Conservation (phyloP, 768 basidiomycete genomes). For the Russula sp. region DNA sequence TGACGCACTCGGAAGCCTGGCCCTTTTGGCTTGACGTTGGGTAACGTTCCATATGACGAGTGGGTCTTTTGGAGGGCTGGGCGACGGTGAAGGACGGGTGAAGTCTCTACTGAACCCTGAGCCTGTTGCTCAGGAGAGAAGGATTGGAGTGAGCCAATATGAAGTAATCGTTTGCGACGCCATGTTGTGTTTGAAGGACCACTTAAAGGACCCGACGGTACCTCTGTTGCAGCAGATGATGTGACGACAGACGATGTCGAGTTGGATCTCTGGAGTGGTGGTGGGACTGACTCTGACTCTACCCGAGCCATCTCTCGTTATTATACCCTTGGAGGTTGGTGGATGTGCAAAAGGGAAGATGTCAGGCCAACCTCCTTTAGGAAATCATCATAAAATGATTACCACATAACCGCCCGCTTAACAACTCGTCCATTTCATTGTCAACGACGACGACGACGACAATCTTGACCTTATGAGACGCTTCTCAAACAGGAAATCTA, state of each 20-base stretch:
- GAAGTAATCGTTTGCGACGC: slow-evolving; percentile 59
- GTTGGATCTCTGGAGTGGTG: background rate
- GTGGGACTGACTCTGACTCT: background rate
- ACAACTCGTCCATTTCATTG: background rate
- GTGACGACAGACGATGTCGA: background rate
- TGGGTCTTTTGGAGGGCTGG: slow-evolving; percentile 31
- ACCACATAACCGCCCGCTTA: background rate
- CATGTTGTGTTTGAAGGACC: slow-evolving; percentile 57
- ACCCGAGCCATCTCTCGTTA: slow-evolving; percentile 3
- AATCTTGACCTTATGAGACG: background rate
- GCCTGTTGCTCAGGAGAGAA: slow-evolving; percentile 23
- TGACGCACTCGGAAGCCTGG: slow-evolving; percentile 38
- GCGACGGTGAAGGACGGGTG: slow-evolving; percentile 36
- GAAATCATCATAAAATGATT: background rate
- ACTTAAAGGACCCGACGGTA: slow-evolving; percentile 41
- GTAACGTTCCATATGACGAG: slow-evolving; percentile 57
- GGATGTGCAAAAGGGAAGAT: no score
- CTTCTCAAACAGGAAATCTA: no score
- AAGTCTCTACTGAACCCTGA: slow-evolving; percentile 37
- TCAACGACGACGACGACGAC: background rate
- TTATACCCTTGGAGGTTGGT: no score
- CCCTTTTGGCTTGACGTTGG: slow-evolving; percentile 20
- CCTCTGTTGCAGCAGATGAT: slow-evolving; percentile 16
- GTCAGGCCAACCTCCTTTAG: slow-evolving; percentile 4
- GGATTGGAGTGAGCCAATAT: slow-evolving; percentile 42